phyloP scores from a whole-genome alignment of 257 asterid genomes.

The Primulina eburnea region DNA sequence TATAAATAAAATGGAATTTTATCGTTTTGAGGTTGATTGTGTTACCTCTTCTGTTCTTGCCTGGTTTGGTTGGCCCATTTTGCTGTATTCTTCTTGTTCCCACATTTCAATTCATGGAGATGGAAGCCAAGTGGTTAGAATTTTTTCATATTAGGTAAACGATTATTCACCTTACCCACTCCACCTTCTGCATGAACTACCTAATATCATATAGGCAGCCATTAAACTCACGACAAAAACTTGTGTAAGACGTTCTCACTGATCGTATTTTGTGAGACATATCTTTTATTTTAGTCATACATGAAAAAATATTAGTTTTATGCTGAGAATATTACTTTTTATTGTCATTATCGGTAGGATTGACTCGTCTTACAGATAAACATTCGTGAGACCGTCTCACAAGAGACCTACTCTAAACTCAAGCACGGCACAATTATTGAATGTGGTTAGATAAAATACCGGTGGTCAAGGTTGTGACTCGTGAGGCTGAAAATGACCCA shows the following conservation, averaged over 20 bases:
- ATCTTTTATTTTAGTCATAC: no score
- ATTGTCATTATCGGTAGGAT: no score
- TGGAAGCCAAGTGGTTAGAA: no score
- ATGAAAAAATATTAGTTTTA: no score
- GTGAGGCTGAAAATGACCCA: background rate
- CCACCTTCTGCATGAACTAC: background rate
- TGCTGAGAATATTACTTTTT: no score
- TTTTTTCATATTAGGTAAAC: no score
- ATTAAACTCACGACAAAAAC: background rate
- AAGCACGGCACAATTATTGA: background rate
- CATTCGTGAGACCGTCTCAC: no score
- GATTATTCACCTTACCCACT: background rate
- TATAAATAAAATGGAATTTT: background rate
- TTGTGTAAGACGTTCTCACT: no score
- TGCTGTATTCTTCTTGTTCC: background rate
- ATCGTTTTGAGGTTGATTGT: constrained; percentile 6
- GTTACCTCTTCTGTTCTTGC: constrained; percentile 1
- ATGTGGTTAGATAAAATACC: background rate
- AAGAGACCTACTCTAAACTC: no score
- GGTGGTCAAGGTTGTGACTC: background rate
- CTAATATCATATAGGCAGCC: background rate
- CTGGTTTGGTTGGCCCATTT: background rate
- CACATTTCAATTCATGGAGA: background rate
- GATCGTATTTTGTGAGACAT: no score
- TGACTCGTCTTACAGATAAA: no score